Percentiles rank a stretch among this genome's conserved stretches.
Evolutionary conservation across 306 rosid species (phyloP).

Genomic region (Begonia peltatifolia): DNA sequence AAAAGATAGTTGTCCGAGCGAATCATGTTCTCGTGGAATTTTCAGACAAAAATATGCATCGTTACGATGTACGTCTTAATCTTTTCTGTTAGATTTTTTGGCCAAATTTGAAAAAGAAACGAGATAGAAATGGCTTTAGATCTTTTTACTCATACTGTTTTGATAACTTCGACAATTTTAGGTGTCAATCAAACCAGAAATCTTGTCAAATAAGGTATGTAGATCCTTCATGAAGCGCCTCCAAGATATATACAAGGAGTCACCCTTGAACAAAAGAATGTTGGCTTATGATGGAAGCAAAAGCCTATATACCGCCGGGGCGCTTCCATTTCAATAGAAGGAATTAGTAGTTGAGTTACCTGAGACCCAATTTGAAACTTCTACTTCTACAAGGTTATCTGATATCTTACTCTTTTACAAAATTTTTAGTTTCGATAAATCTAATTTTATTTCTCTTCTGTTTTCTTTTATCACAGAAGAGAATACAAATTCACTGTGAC

Average conservation of each 20-base stretch:
- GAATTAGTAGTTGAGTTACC: conserved; percentile 31
- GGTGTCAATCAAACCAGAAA: conserved; percentile 52
- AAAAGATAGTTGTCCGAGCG: conserved; percentile 7
- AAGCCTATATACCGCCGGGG: conserved; percentile 39
- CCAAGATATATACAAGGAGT: neutral
- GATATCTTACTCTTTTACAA: too few relatives aligned
- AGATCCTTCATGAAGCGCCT: conserved; percentile 21
- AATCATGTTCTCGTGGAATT: conserved; percentile 25
- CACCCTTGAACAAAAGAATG: conserved; percentile 17
- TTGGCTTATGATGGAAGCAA: conserved; percentile 64
- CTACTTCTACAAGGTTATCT: conserved; percentile 22
- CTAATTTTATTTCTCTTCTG: neutral
- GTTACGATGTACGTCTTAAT: conserved; percentile 15
- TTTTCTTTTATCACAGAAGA: conserved; percentile 10
- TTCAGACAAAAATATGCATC: conserved; percentile 23
- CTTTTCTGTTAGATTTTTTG: too few relatives aligned
- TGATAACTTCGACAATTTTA: conserved; percentile 1
- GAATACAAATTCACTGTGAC: conserved; percentile 39
- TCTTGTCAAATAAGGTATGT: conserved; percentile 25
- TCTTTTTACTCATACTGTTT: neutral
- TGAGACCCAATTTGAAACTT: conserved; percentile 13
- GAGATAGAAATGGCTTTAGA: too few relatives aligned
- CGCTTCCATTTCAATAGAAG: conserved; percentile 35
- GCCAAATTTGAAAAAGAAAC: neutral
- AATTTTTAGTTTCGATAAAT: too few relatives aligned